Percentiles rank a stretch among this genome's conserved stretches.
Evolutionary conservation across 768 basidiomycete genomes (phyloP).

Genomic region (Agrocybe praecox): DNA sequence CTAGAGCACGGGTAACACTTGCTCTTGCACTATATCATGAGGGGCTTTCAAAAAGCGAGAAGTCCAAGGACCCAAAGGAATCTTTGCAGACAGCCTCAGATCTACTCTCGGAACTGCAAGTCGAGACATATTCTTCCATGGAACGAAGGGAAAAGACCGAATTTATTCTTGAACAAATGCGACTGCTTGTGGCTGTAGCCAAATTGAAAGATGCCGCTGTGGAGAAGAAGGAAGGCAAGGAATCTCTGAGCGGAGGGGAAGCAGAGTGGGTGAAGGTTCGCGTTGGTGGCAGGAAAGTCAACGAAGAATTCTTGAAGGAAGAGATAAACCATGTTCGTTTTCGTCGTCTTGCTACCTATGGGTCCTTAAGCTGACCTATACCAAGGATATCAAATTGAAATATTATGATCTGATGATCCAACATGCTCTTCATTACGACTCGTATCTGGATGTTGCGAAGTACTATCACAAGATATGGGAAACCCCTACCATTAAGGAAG

Average conservation of each 20-base stretch:
- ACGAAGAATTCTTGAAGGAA: constrained; percentile 89
- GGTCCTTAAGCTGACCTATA: constrained; percentile 1
- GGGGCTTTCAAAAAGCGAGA: constrained; percentile 50
- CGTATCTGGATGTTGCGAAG: constrained; percentile 93
- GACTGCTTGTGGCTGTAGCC: constrained; percentile 79
- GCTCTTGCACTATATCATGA: constrained; percentile 88
- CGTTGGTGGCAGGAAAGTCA: constrained; percentile 92
- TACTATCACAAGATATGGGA: constrained; percentile 98
- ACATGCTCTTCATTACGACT: constrained; percentile 80
- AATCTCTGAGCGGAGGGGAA: constrained; percentile 69
- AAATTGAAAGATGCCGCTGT: constrained; percentile 72
- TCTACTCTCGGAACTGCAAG: constrained; percentile 91
- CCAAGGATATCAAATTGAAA: constrained; percentile 91
- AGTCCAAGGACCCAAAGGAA: constrained; percentile 58
- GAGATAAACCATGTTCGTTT: constrained; percentile 77
- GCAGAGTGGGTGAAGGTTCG: constrained; percentile 92
- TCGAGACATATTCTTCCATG: constrained; percentile 99
- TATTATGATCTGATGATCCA: constrained; percentile 98
- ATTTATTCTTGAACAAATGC: constrained; percentile 98
- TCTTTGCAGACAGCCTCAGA: constrained; percentile 87
- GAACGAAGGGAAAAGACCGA: constrained; percentile 97
- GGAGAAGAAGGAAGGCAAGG: constrained; percentile 64
- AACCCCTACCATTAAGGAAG: constrained; percentile 90
- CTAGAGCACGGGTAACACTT: constrained; percentile 91
- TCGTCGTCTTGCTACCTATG: neutral